Conservation (phyloP, 2,329 filamentous ascomycete species). For the Colletotrichum sp. region DNA sequence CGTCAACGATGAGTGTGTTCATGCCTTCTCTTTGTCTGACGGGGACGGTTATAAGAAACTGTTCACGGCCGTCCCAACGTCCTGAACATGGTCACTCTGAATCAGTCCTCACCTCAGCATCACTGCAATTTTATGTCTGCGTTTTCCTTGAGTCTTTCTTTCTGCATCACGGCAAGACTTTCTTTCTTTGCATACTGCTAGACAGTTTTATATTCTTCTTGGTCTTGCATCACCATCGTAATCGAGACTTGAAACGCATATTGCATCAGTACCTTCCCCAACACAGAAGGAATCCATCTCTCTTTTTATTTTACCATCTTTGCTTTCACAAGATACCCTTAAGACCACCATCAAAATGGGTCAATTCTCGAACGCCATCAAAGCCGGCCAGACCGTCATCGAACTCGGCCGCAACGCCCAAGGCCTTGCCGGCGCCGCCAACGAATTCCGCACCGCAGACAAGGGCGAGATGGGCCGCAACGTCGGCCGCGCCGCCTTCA, state of each 20-base stretch:
- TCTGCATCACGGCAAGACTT: neutral
- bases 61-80: neutral
- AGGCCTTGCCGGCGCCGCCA: conserved; percentile 28
- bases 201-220: neutral
- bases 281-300: neutral
- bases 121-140: neutral
- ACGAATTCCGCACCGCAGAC: conserved; percentile 34
- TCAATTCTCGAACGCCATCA: conserved; percentile 32
- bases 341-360: conserved; percentile 26
- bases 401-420: conserved; percentile 34
- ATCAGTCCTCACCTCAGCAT: neutral
- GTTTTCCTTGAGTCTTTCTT: neutral
- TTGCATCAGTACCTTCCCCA: neutral
- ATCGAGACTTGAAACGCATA: neutral
- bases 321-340: neutral
- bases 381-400: conserved; percentile 37
- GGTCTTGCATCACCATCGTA: neutral
- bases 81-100: neutral
- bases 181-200: neutral
- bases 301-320: neutral
- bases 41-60: neutral
- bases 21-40: neutral
- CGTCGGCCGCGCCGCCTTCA: conserved; percentile 36
- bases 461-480: conserved; percentile 37
- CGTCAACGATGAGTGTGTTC: neutral